Evolutionary conservation across 768 basidiomycete species (phyloP).

Genomic region (Pleurotus tuber-regium): DNA sequence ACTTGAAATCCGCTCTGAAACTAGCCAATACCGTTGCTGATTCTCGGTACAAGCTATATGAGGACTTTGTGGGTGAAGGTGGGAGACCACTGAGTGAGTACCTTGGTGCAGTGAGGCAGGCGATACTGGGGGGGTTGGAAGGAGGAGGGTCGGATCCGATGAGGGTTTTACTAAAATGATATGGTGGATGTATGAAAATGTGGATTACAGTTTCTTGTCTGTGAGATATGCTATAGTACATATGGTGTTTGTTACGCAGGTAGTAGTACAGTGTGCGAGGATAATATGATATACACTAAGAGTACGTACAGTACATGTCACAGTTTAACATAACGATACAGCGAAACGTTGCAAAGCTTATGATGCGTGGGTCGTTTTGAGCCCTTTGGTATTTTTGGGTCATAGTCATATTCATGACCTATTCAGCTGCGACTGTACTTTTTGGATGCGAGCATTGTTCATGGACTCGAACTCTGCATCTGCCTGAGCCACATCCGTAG

Average conservation of each 20-base stretch:
- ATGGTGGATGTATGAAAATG: too few relatives aligned
- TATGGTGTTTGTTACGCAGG: too few relatives aligned
- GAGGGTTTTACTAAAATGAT: too few relatives aligned
- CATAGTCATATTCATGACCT: background rate
- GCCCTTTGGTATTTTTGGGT: too few relatives aligned
- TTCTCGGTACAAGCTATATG: conserved; percentile 80
- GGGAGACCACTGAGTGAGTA: conserved; percentile 70
- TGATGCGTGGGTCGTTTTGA: too few relatives aligned
- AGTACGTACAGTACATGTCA: background rate
- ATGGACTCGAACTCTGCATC: background rate
- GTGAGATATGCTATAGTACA: too few relatives aligned
- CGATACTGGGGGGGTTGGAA: conserved; percentile 70
- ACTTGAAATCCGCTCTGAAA: conserved; percentile 70
- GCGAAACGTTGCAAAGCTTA: too few relatives aligned
- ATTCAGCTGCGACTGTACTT: background rate
- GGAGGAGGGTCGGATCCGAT: conserved; percentile 78
- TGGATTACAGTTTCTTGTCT: too few relatives aligned
- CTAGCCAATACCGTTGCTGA: conserved; percentile 87
- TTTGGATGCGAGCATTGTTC: conserved; percentile 2
- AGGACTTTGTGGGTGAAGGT: conserved; percentile 72
- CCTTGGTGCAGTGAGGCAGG: conserved; percentile 67
- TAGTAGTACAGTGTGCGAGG: too few relatives aligned
- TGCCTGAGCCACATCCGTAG: background rate
- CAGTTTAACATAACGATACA: background rate
- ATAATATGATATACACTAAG: too few relatives aligned